Percentiles rank a stretch among this genome's conserved stretches.
Evolutionary conservation across 2,329 filamentous ascomycete genomes (phyloP).

Genomic region (Trichophyton schoenleinii): DNA sequence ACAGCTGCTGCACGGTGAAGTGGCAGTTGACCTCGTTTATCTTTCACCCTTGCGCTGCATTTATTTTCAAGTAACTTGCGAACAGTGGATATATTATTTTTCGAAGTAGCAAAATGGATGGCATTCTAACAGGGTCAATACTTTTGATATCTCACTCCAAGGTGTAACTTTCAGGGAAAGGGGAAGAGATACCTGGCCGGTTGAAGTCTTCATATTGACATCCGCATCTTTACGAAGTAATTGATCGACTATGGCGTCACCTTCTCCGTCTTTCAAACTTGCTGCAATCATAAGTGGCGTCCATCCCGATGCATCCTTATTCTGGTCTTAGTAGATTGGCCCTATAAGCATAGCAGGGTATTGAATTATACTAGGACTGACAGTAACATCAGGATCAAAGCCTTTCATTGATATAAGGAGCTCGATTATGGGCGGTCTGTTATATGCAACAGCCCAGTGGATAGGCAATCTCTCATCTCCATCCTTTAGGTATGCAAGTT

Average conservation of each 20-base stretch:
- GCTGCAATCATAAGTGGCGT: constrained; percentile 40
- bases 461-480: constrained; percentile 80
- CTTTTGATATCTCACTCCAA: background rate
- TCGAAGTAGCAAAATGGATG: constrained; percentile 83
- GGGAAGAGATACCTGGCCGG: constrained; percentile 27
- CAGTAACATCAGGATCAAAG: constrained; percentile 76
- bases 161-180: background rate
- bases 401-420: constrained; percentile 55
- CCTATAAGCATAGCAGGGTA: background rate
- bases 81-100: constrained; percentile 71
- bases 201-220: constrained; percentile 31
- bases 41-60: constrained; percentile 67
- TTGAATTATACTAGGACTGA: constrained; percentile 25
- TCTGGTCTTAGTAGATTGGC: background rate
- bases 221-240: constrained; percentile 37
- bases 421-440: constrained; percentile 60
- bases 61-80: constrained; percentile 62
- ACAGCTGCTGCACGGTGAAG: constrained; percentile 85
- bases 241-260: constrained; percentile 33
- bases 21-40: constrained; percentile 77
- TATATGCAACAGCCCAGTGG: constrained; percentile 87
- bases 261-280: constrained; percentile 35
- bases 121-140: constrained; percentile 48
- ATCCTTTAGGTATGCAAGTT: constrained; percentile 60
- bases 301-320: constrained; percentile 38